Percentiles rank a stretch among this genome's conserved stretches.
Evolutionary conservation across 257 asterid species (phyloP).

Genomic region (Pogostemon cablin): DNA sequence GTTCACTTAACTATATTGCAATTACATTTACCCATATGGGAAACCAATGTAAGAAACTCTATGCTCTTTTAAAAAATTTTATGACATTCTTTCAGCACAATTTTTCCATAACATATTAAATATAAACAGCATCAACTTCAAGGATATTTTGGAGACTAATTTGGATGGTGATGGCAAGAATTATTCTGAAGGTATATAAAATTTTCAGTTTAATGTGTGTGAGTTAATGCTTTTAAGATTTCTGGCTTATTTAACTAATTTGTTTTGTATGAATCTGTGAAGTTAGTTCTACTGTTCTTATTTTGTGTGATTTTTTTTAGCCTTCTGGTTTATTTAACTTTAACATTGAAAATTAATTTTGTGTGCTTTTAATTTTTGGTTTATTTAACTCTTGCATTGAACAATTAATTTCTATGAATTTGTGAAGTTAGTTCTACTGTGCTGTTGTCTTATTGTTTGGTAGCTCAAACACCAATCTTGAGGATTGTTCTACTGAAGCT

Average conservation of each 20-base stretch:
- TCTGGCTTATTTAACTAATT: no score
- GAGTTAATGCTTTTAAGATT: neutral
- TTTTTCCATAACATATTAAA: no score
- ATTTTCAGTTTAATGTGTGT: neutral
- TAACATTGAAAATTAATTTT: neutral
- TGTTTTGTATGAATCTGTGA: no score
- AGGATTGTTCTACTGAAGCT: no score
- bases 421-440: neutral
- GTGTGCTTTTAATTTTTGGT: neutral
- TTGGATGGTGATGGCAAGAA: conserved; percentile 37
- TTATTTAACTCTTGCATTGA: neutral
- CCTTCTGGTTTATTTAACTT: no score
- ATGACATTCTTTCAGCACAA: no score
- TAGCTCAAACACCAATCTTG: conserved; percentile 56
- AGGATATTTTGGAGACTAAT: conserved; percentile 61
- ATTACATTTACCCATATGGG: no score
- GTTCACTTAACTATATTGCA: no score
- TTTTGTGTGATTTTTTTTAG: neutral
- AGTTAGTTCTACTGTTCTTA: neutral
- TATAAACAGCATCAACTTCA: no score
- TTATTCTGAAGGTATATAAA: conserved; percentile 65
- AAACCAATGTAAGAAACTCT: no score
- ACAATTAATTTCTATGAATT: neutral
- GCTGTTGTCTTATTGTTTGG: conserved; percentile 22
- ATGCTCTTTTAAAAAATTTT: no score